phyloP scores from a whole-genome alignment of 768 basidiomycete species.

The Leccinum boreale region DNA sequence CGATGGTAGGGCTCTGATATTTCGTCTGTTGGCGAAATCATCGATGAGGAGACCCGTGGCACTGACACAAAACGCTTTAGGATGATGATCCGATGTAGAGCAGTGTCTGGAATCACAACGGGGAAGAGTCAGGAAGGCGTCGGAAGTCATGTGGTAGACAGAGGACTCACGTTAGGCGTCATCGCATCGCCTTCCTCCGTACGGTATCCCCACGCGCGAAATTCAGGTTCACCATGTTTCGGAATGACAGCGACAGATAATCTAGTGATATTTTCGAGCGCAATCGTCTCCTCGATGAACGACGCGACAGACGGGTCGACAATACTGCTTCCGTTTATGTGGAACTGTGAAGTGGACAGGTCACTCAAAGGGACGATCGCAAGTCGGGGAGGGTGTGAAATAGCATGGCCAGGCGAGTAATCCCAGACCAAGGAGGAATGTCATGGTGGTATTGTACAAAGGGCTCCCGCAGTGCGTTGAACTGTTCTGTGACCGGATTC shows the following conservation, averaged over 20 bases:
- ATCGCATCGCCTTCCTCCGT: slow-evolving; percentile 35
- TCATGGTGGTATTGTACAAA: background rate
- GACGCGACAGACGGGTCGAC: slow-evolving; percentile 17
- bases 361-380: background rate
- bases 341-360: background rate
- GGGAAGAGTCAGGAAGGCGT: background rate
- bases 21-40: slow-evolving; percentile 35
- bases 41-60: slow-evolving; percentile 41
- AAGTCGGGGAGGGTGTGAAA: background rate
- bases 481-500: background rate
- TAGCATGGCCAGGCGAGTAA: background rate
- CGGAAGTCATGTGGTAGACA: background rate
- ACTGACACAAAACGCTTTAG: slow-evolving; percentile 37
- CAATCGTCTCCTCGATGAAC: slow-evolving; percentile 17
- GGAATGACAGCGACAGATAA: slow-evolving; percentile 29
- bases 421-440: background rate
- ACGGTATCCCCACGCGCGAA: slow-evolving; percentile 32
- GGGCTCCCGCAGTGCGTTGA: background rate
- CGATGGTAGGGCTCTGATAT: slow-evolving; percentile 34
- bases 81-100: slow-evolving; percentile 37
- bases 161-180: slow-evolving; percentile 29
- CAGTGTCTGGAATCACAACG: slow-evolving; percentile 25
- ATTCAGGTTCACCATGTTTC: slow-evolving; percentile 26
- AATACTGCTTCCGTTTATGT: background rate
- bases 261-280: slow-evolving; percentile 27